phyloP scores from a whole-genome alignment of 2,329 filamentous ascomycete species.

The Colletotrichum navitas region DNA sequence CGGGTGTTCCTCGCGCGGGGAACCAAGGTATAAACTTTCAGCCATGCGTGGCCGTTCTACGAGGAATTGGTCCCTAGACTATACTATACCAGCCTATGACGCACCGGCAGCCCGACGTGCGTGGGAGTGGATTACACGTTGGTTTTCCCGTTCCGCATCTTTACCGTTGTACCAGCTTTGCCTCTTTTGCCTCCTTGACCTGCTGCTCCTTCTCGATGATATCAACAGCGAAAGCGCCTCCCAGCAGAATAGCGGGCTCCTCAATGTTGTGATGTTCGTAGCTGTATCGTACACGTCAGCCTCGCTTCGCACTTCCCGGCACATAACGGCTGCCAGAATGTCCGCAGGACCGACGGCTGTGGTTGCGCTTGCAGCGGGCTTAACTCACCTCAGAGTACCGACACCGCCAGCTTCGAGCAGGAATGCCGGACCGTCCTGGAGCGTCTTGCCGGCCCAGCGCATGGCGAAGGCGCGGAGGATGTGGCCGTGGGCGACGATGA shows the following conservation, averaged over 20 bases:
- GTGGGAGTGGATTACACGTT: background rate
- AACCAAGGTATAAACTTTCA: slow-evolving; percentile 24
- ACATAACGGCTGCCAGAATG: too few relatives aligned
- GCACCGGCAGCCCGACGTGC: background rate
- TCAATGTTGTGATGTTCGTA: slow-evolving; percentile 85
- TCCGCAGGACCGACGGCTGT: background rate
- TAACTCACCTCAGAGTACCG: slow-evolving; percentile 77
- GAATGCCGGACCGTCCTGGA: slow-evolving; percentile 82
- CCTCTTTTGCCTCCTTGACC: slow-evolving; percentile 26
- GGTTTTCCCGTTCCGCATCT: background rate
- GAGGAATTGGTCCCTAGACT: too few relatives aligned
- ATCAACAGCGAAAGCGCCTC: slow-evolving; percentile 75
- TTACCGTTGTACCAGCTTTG: background rate
- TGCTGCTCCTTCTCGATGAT: slow-evolving; percentile 45
- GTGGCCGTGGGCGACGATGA: slow-evolving; percentile 89
- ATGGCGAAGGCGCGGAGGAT: slow-evolving; percentile 90
- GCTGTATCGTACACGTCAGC: slow-evolving; percentile 54
- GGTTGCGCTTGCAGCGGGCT: background rate
- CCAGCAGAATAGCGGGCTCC: slow-evolving; percentile 84
- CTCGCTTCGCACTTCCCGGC: background rate
- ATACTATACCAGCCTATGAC: background rate
- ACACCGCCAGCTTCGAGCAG: slow-evolving; percentile 91
- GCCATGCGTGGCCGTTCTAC: background rate
- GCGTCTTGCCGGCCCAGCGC: slow-evolving; percentile 81
- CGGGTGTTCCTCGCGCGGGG: slow-evolving; percentile 53